These are phyloP conservation scores for Thielaviopsis punctulata DNA, from an alignment of 2,329 filamentous ascomycete genomes.

Conservation along the genomic window DNA sequence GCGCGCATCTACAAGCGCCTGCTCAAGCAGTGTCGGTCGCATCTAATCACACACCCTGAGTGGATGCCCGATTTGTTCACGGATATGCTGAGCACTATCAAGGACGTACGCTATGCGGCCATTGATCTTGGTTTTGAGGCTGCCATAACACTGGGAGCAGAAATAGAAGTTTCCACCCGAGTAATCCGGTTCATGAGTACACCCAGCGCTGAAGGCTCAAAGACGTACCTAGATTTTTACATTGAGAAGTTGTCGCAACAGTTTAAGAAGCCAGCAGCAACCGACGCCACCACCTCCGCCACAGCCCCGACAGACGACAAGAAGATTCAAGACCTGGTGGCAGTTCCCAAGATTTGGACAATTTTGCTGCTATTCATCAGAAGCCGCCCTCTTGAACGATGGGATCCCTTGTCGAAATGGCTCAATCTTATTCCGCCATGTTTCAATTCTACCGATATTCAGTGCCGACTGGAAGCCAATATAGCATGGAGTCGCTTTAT, in stretches of 20 bases:
- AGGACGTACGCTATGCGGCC: slow-evolving; percentile 59
- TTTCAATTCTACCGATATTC: slow-evolving; percentile 61
- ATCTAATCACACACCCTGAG: slow-evolving; percentile 54
- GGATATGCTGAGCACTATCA: slow-evolving; percentile 62
- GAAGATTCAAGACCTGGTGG: slow-evolving; percentile 18
- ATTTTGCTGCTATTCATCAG: slow-evolving; percentile 64
- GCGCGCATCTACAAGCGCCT: slow-evolving; percentile 65
- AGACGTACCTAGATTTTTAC: slow-evolving; percentile 53
- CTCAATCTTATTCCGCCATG: slow-evolving; percentile 63
- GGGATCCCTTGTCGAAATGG: slow-evolving; percentile 61
- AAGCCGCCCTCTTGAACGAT: slow-evolving; percentile 40
- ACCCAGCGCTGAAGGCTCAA: slow-evolving; percentile 26
- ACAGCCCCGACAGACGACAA: neutral
- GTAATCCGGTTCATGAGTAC: slow-evolving; percentile 40
- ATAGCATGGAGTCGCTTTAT: slow-evolving; percentile 74
- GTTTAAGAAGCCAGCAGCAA: slow-evolving; percentile 33
- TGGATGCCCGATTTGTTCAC: slow-evolving; percentile 75
- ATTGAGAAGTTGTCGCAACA: slow-evolving; percentile 49
- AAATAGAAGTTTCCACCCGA: slow-evolving; percentile 48
- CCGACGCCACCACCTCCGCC: neutral
- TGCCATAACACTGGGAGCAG: slow-evolving; percentile 50
- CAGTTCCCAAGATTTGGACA: slow-evolving; percentile 81
- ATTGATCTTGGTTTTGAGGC: slow-evolving; percentile 58
- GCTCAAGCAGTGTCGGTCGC: slow-evolving; percentile 48
- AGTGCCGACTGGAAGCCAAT: slow-evolving; percentile 60